A percentile compares a stretch with the other conserved stretches of the same genome.
Evolutionary conservation across 306 rosid genomes (phyloP).

Genomic region (Castanea mollissima): DNA sequence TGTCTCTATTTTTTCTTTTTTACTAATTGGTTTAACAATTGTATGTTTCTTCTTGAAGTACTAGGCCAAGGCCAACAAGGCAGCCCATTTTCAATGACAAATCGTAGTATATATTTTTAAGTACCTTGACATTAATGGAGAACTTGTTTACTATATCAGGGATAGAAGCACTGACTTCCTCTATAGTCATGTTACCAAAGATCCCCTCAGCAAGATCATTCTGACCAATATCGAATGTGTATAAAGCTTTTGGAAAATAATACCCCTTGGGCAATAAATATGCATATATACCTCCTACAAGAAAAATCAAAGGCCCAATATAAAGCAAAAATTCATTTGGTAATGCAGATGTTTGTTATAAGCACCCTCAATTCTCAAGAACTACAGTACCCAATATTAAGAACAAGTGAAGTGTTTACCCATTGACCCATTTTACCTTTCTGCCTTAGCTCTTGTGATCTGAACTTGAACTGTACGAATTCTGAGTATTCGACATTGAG

Average conservation of each 20-base stretch:
- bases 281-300: conserved; percentile 9
- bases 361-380: too few relatives aligned
- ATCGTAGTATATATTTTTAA: conserved; percentile 1
- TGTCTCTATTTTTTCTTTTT: too few relatives aligned
- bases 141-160: neutral
- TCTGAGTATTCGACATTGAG: conserved; percentile 18
- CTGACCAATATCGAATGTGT: conserved; percentile 36
- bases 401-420: too few relatives aligned
- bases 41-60: neutral
- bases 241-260: conserved; percentile 23
- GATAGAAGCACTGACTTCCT: neutral
- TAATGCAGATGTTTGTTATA: too few relatives aligned
- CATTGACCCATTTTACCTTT: neutral
- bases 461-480: conserved; percentile 13
- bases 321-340: too few relatives aligned
- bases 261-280: neutral
- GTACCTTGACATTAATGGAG: conserved; percentile 37
- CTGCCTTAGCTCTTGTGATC: neutral
- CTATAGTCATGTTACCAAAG: conserved; percentile 3
- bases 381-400: too few relatives aligned
- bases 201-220: conserved; percentile 24
- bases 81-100: neutral
- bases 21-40: neutral
- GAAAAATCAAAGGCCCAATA: neutral
- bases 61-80: neutral